A percentile compares a stretch with the other conserved stretches of the same genome.
phyloP scores from a whole-genome alignment of 129 eudicot genomes.

The Artemisia argyi region DNA sequence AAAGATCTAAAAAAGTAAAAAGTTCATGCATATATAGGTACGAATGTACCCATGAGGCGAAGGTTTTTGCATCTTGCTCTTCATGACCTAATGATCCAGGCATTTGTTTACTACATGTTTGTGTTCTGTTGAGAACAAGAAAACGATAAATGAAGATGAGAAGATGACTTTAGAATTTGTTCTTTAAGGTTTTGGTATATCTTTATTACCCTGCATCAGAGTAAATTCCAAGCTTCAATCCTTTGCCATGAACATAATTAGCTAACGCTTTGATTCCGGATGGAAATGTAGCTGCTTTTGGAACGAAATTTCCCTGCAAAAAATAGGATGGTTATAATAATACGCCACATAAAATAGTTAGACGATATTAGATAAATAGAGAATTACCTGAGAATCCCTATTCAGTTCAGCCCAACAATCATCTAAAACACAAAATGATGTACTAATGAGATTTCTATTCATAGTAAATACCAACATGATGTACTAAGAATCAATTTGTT shows the following conservation, averaged over 20 bases:
- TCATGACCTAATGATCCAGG: constrained; percentile 91
- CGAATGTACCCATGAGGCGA: constrained; percentile 80
- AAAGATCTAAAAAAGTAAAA: background rate
- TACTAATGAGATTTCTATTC: background rate
- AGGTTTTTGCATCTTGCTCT: constrained; percentile 92
- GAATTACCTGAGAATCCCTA: constrained; percentile 73
- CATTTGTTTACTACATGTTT: constrained; percentile 78
- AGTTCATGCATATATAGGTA: background rate
- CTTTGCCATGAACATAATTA: constrained; percentile 84
- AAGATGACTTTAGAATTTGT: background rate
- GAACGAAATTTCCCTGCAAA: constrained; percentile 73
- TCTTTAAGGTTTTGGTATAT: background rate
- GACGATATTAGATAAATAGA: background rate
- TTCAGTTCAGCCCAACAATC: constrained; percentile 94
- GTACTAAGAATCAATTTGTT: no score
- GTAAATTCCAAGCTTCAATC: constrained; percentile 89
- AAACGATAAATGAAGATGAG: background rate
- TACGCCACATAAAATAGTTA: background rate
- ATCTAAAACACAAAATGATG: constrained; percentile 43
- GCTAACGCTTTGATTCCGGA: constrained; percentile 94
- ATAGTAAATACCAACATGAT: no score
- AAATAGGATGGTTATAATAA: background rate
- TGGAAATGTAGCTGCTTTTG: constrained; percentile 69
- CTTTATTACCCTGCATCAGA: constrained; percentile 87
- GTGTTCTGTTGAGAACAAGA: constrained; percentile 45